Percentiles rank a stretch among this genome's conserved stretches.
Evolutionary conservation across 2,329 filamentous ascomycete species (phyloP).

Genomic region (Botryosphaeria dothidea): DNA sequence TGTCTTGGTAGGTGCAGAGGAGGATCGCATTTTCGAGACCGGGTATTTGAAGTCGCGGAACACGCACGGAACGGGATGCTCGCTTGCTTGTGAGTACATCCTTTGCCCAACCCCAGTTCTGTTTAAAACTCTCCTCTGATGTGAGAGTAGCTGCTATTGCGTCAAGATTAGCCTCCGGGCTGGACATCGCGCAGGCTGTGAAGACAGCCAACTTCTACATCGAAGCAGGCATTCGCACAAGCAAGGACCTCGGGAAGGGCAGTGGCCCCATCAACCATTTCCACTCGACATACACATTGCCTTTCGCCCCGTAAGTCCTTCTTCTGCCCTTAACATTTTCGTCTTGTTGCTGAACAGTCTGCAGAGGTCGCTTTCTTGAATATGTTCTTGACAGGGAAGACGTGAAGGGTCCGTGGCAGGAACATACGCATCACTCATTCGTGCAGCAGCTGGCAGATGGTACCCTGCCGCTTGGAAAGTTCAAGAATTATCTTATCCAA

Average conservation of each 20-base stretch:
- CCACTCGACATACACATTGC: constrained; percentile 67
- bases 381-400: constrained; percentile 76
- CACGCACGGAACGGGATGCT: constrained; percentile 94
- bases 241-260: constrained; percentile 63
- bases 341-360: neutral
- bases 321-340: constrained; percentile 33
- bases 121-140: neutral
- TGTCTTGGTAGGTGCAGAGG: constrained; percentile 66
- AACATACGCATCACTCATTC: constrained; percentile 80
- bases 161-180: constrained; percentile 66
- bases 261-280: constrained; percentile 78
- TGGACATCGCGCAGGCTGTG: constrained; percentile 61
- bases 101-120: constrained; percentile 21
- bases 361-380: constrained; percentile 71
- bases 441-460: constrained; percentile 75
- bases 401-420: constrained; percentile 72
- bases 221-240: constrained; percentile 68
- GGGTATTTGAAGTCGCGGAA: constrained; percentile 72
- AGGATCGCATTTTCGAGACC: constrained; percentile 66
- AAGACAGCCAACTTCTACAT: constrained; percentile 69
- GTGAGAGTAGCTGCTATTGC: constrained; percentile 61
- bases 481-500: constrained; percentile 87
- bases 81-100: constrained; percentile 63
- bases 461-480: constrained; percentile 71
- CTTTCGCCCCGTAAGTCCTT: constrained; percentile 59